phyloP scores from a whole-genome alignment of 345 rosid species.

The Gossypium turneri region DNA sequence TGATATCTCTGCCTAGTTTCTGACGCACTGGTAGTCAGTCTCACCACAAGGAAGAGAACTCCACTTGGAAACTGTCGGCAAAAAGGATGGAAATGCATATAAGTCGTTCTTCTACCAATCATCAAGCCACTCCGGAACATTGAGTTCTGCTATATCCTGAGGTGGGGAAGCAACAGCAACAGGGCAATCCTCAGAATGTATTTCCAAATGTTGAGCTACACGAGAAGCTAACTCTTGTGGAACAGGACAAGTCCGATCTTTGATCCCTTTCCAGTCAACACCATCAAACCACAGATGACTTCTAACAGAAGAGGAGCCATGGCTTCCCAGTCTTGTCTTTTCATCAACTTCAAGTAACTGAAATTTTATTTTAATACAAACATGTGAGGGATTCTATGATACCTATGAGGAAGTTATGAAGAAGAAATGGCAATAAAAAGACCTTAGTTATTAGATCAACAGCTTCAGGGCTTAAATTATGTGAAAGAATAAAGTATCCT shows the following conservation, averaged over 20 bases:
- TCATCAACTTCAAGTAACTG: constrained; percentile 85
- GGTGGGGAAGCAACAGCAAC: constrained; percentile 36
- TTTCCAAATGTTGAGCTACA: constrained; percentile 43
- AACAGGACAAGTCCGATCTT: constrained; percentile 43
- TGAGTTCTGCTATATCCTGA: constrained; percentile 39
- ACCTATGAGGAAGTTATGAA: not conserved
- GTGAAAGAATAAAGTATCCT: constrained; percentile 61
- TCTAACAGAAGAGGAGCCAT: constrained; percentile 53
- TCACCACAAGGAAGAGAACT: not conserved
- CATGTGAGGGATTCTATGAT: constrained; percentile 4
- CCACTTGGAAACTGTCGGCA: not conserved
- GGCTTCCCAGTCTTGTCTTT: constrained; percentile 60
- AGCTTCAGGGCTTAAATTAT: constrained; percentile 53
- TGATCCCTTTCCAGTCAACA: constrained; percentile 58
- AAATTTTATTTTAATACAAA: not conserved
- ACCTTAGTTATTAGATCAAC: constrained; percentile 81
- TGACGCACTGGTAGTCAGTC: not conserved
- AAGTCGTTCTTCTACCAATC: constrained; percentile 56
- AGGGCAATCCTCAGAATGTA: constrained; percentile 31
- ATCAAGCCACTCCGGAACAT: constrained; percentile 66
- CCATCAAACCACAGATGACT: constrained; percentile 71
- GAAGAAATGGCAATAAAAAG: constrained; percentile 1
- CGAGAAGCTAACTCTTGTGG: constrained; percentile 58
- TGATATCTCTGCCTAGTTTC: not conserved
- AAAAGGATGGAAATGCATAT: not conserved